Conservation (phyloP, 768 basidiomycete genomes). For the Gyrodon lividus region DNA sequence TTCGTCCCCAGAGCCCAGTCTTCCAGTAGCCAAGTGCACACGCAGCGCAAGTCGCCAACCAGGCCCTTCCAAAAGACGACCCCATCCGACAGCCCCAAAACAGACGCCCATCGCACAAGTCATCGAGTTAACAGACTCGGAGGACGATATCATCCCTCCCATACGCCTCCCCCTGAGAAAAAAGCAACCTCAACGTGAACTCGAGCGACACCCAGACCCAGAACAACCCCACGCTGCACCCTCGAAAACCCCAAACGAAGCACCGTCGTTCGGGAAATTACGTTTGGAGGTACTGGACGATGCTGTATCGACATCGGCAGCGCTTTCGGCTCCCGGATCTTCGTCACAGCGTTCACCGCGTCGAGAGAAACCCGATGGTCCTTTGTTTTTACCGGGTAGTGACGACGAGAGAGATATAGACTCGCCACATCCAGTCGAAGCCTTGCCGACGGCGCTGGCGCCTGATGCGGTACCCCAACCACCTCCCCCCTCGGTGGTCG, state of each 20-base stretch:
- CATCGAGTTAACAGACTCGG: conserved; percentile 55
- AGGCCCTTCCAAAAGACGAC: conserved; percentile 15
- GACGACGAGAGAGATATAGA: conserved; percentile 29
- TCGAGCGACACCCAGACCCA: not conserved
- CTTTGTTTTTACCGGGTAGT: conserved; percentile 39
- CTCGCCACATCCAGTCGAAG: not conserved
- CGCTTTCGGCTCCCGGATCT: conserved; percentile 7
- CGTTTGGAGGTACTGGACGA: conserved; percentile 10
- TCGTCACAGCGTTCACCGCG: conserved; percentile 8
- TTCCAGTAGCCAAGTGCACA: conserved; percentile 9
- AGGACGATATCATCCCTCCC: conserved; percentile 31
- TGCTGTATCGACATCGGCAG: not conserved
- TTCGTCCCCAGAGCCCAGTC: conserved; percentile 25
- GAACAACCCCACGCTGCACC: conserved; percentile 8
- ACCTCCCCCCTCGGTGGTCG: conserved; percentile 15
- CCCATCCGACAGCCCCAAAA: not conserved
- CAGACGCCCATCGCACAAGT: conserved; percentile 27
- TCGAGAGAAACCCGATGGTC: conserved; percentile 9
- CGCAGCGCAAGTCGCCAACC: conserved; percentile 24
- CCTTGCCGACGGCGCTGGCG: not conserved
- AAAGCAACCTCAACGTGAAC: not conserved
- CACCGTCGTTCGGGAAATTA: conserved; percentile 14
- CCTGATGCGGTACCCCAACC: not conserved
- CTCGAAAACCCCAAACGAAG: not conserved
- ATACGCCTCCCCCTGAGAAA: conserved; percentile 2